Base-by-base conservation (phyloP, 257 asterid species). In the Ligustrum vulgare region DNA sequence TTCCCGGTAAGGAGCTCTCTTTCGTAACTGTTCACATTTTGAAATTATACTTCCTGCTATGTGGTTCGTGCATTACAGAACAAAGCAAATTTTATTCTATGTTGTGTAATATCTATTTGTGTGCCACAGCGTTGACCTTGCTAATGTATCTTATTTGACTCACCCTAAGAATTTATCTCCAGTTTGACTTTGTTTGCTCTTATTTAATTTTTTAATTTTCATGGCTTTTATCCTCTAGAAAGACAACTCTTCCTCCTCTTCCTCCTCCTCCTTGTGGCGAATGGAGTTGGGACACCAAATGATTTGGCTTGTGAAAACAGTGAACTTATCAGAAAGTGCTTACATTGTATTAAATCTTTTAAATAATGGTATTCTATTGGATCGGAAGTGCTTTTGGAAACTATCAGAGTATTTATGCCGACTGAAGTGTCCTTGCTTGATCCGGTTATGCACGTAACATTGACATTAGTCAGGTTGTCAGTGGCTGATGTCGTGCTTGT, bases 1-100 rank as follows among this genome's bases (percentile, higher is more conserved):
- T 94, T 92, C 82, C 96, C 97, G 80, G 99, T 92, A 88, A 73
- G 91, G 39, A 75, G 62, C 71, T 25, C 39, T 72, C 39, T 33
- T 69, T 31, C 72, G 69, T 71, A 71, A 43, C 60, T 62, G 36
- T 64, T 64, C 72, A 23, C 20, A 33, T 79, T 32, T 37, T 73
- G 67, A 22, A 60, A 23, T 25, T 60, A 60, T 60, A 25, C 33
- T 22, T 72, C 67, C 33, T 70, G 49, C 71, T 74, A 63, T 23
- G 75, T 75, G 16, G 10, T 54, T 62, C 20, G 75, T 74, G 34
- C 60, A 9, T 63, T 79, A 76, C 80, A 54, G 51, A 67, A 39
- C 33, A 33, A 23, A 58, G 54, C 15, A 39, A 72, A 16, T 62
- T 70, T 77, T 23, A 25, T 23, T 37, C 34, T 43, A 45, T 60